Percentiles rank a stretch among this genome's conserved stretches.
phyloP scores from a whole-genome alignment of 1,284 basidiomycete genomes.

The Moesziomyces globuligerus region DNA sequence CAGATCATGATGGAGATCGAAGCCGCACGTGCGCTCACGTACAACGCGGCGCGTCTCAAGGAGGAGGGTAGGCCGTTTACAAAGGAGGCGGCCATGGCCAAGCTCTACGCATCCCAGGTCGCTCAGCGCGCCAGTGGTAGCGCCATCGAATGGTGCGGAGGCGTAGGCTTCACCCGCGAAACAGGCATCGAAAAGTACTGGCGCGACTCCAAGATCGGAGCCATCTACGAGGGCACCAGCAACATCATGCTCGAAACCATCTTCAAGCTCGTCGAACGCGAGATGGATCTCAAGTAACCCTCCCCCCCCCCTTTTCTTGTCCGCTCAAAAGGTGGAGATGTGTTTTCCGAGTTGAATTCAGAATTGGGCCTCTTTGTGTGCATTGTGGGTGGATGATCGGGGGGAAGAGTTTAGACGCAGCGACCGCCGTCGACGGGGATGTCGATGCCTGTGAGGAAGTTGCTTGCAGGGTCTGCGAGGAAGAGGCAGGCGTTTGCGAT shows the following conservation, averaged over 20 bases:
- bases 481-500: slow-evolving; percentile 50
- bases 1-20: slow-evolving; percentile 86
- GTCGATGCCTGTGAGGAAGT: slow-evolving; percentile 45
- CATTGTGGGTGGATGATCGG: not conserved
- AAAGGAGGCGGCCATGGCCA: slow-evolving; percentile 94
- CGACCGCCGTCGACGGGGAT: slow-evolving; percentile 43
- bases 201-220: slow-evolving; percentile 80
- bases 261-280: slow-evolving; percentile 73
- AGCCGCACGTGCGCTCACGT: slow-evolving; percentile 89
- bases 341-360: too few relatives aligned
- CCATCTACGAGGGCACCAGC: slow-evolving; percentile 90
- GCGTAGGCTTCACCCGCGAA: slow-evolving; percentile 83
- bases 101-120: slow-evolving; percentile 84
- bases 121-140: slow-evolving; percentile 86
- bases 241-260: slow-evolving; percentile 93
- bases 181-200: slow-evolving; percentile 86
- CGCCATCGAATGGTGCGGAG: slow-evolving; percentile 97
- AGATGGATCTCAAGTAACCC: slow-evolving; percentile 57
- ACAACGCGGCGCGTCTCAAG: slow-evolving; percentile 93
- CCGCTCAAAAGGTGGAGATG: not conserved
- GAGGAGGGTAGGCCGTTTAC: slow-evolving; percentile 93
- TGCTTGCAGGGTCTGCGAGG: slow-evolving; percentile 25
- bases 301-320: too few relatives aligned
- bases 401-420: slow-evolving; percentile 26
- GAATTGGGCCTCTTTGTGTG: too few relatives aligned